Base-by-base conservation (phyloP, 1,284 basidiomycete species). In the Tylopilus sp. region DNA sequence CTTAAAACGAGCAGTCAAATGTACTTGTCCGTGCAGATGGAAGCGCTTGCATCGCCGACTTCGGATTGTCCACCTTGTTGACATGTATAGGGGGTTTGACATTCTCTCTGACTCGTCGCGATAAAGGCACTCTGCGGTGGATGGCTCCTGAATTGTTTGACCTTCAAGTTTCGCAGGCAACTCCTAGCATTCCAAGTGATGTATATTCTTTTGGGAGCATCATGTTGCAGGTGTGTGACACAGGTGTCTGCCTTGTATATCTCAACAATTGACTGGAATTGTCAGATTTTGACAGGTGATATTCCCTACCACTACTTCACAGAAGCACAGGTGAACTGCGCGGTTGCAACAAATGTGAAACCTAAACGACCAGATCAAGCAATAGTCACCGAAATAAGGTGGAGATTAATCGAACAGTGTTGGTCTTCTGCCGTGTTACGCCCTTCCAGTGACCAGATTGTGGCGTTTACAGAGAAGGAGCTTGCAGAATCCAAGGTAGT, bases 61-160 rank as follows among this genome's bases (percentile, higher is more conserved):
- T 51, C 26, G 57, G 57, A 33, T 58, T 51, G 57, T 58, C 57
- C 47, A 51, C 24, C 15, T 16, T 58, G 8, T 58, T 58, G 57
- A 51, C 57, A 3, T 22, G 24, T 24, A n/a, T 58, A 18, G 47
- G 47, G 18, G 57, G 47, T 24, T 26, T 47, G 9, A 58, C 57
- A 9, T 38, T 51, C 24, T 33, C 57, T n/a, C 49, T 32, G 22
- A 58, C 29, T 16, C 57, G 24, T 36, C 4, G 16, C 4, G 16
- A 41, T 41, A 5, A 41, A 18, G 57, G 57, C 33, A 4, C 29
- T 16, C n/a, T n/a, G n/a, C 44, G 47, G 13, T 58, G 57, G 57
- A 58, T 58, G 57, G 57, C 57, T 19, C 57, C 33, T 58, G 57
- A 58, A 38, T 19, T 58, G 51, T 36, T 58, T 36, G 33, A 36